These are phyloP conservation scores for Leccinum arenicola DNA, from an alignment of 768 basidiomycete species.

Conservation along the genomic window DNA sequence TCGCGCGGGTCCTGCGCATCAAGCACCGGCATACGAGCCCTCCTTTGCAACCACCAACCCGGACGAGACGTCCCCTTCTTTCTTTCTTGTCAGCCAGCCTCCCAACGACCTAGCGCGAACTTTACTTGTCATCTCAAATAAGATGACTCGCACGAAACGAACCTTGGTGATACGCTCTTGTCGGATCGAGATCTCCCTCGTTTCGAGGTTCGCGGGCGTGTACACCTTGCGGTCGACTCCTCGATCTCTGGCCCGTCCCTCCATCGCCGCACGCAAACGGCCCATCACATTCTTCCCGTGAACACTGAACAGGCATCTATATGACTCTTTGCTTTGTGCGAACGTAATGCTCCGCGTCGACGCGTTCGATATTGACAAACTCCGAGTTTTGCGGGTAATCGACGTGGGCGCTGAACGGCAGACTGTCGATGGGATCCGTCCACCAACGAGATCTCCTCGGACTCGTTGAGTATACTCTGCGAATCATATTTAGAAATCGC, in stretches of 20 bases:
- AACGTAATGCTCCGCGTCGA: constrained; percentile 65
- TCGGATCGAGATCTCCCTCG: constrained; percentile 78
- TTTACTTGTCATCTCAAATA: background rate
- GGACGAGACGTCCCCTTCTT: constrained; percentile 64
- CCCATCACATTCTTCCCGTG: constrained; percentile 90
- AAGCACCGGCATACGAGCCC: constrained; percentile 90
- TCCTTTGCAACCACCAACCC: constrained; percentile 90
- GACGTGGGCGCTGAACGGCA: constrained; percentile 96
- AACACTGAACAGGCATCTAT: constrained; percentile 86
- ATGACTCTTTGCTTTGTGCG: background rate
- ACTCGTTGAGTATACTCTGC: constrained; percentile 90
- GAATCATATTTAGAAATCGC: constrained; percentile 5
- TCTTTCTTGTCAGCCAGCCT: constrained; percentile 69
- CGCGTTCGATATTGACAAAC: constrained; percentile 73
- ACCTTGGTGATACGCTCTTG: constrained; percentile 91
- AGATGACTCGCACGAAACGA: constrained; percentile 19
- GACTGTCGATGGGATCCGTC: constrained; percentile 79
- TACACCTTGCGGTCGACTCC: constrained; percentile 94
- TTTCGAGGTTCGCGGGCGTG: constrained; percentile 89
- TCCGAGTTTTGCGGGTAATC: constrained; percentile 95
- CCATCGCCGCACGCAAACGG: constrained; percentile 79
- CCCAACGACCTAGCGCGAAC: constrained; percentile 70
- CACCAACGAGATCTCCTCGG: constrained; percentile 83
- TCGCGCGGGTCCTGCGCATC: constrained; percentile 73
- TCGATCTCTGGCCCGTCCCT: constrained; percentile 76